Evolutionary conservation across 768 basidiomycete species (phyloP).

Genomic region (Pluteus cervinus): DNA sequence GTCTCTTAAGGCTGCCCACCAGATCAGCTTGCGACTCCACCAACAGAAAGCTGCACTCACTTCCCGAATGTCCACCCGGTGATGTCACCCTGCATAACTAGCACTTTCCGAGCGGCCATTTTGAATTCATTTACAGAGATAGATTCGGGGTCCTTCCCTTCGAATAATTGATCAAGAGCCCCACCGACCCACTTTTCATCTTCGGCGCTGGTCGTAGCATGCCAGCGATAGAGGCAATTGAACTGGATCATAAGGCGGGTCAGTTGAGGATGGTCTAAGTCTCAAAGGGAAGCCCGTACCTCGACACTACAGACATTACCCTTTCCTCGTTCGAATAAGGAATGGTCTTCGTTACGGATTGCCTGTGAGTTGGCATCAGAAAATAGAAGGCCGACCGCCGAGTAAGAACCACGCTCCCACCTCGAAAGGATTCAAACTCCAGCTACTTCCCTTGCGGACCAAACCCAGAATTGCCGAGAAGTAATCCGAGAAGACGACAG

Average conservation of each 20-base stretch:
- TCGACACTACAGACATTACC: conserved; percentile 83
- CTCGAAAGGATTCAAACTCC: conserved; percentile 73
- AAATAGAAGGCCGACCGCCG: neutral
- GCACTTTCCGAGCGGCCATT: conserved; percentile 29
- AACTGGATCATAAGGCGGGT: conserved; percentile 39
- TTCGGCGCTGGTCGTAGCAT: conserved; percentile 66
- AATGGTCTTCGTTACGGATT: conserved; percentile 56
- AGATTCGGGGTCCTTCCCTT: conserved; percentile 42
- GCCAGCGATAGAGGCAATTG: conserved; percentile 82
- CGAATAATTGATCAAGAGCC: conserved; percentile 48
- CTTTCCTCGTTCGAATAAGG: conserved; percentile 69
- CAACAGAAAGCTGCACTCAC: conserved; percentile 39
- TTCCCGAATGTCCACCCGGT: conserved; percentile 63
- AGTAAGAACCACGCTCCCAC: conserved; percentile 34
- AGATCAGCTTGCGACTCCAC: no score
- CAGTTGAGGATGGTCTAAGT: neutral
- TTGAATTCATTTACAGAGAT: conserved; percentile 47
- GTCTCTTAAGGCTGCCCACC: conserved; percentile 48
- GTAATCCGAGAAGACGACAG: conserved; percentile 82
- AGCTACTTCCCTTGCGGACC: conserved; percentile 65
- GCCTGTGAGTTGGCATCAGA: conserved; percentile 33
- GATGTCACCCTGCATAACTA: conserved; percentile 36
- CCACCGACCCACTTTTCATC: conserved; percentile 66
- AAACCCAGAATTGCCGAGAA: conserved; percentile 78
- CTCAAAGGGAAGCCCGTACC: conserved; percentile 29